Percentiles rank a stretch among this genome's conserved stretches.
phyloP scores from a whole-genome alignment of 768 basidiomycete genomes.

The Collybiopsis confluens region DNA sequence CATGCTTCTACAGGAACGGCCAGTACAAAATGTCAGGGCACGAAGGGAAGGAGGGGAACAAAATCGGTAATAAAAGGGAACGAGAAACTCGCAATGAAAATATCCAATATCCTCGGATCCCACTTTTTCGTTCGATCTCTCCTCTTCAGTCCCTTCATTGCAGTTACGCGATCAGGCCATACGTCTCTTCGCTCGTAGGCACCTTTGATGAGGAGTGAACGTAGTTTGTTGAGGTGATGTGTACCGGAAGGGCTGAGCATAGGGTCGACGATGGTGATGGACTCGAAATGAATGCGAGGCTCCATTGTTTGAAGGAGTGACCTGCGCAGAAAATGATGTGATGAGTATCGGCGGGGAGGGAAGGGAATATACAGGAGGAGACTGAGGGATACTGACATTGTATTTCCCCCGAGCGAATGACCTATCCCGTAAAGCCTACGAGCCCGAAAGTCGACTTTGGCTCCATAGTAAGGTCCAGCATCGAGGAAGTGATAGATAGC shows the following conservation, averaged over 20 bases:
- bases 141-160: slow-evolving; percentile 30
- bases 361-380: background rate
- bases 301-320: slow-evolving; percentile 47
- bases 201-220: slow-evolving; percentile 35
- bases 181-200: slow-evolving; percentile 48
- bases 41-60: background rate
- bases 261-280: slow-evolving; percentile 60
- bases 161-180: slow-evolving; percentile 46
- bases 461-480: slow-evolving; percentile 32
- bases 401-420: slow-evolving; percentile 64
- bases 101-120: slow-evolving; percentile 48
- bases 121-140: slow-evolving; percentile 37
- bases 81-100: slow-evolving; percentile 44
- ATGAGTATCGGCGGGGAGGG: slow-evolving; percentile 2
- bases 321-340: slow-evolving; percentile 25
- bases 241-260: slow-evolving; percentile 51
- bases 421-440: slow-evolving; percentile 60
- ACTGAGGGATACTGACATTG: slow-evolving; percentile 42
- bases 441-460: slow-evolving; percentile 40
- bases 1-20: slow-evolving; percentile 45
- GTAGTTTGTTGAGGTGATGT: slow-evolving; percentile 36
- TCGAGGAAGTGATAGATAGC: slow-evolving; percentile 55
- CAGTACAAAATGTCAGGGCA: too few relatives aligned
- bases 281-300: slow-evolving; percentile 41
- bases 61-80: background rate